Conservation (phyloP, 306 rosid species). For the Geum urbanum region DNA sequence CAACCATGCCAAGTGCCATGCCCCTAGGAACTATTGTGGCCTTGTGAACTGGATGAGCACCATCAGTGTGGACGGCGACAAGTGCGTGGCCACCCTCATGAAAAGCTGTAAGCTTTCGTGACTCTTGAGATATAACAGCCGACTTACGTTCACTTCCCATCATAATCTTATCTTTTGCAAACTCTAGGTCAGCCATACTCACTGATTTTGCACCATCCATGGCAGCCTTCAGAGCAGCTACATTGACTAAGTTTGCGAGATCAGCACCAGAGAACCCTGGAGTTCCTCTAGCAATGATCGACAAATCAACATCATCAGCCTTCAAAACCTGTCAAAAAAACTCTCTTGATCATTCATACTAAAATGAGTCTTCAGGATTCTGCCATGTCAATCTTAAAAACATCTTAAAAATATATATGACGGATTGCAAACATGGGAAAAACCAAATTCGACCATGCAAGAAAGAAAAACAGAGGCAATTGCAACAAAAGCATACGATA, state of each 20-base stretch:
- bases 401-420: not conserved
- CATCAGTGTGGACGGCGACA: slow-evolving; percentile 80
- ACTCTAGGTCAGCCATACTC: slow-evolving; percentile 78
- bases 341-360: slow-evolving; percentile 2
- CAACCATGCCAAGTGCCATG: slow-evolving; percentile 84
- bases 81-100: slow-evolving; percentile 96
- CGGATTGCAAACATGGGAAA: not conserved
- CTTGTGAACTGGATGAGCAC: slow-evolving; percentile 84
- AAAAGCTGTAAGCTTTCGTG: slow-evolving; percentile 64
- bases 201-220: slow-evolving; percentile 88
- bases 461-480: not conserved
- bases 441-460: not conserved
- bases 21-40: slow-evolving; percentile 95
- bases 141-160: slow-evolving; percentile 97
- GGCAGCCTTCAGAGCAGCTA: slow-evolving; percentile 88
- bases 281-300: slow-evolving; percentile 78
- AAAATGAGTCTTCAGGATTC: not conserved
- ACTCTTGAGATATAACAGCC: slow-evolving; percentile 68
- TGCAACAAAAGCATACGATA: slow-evolving; percentile 9
- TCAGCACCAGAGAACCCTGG: slow-evolving; percentile 92
- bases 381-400: not conserved
- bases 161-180: slow-evolving; percentile 79
- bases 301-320: slow-evolving; percentile 78
- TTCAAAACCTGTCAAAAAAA: slow-evolving; percentile 52
- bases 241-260: slow-evolving; percentile 81